phyloP scores from a whole-genome alignment of 352 stramenopile species.

The Pythium rhizo-oryzae region DNA sequence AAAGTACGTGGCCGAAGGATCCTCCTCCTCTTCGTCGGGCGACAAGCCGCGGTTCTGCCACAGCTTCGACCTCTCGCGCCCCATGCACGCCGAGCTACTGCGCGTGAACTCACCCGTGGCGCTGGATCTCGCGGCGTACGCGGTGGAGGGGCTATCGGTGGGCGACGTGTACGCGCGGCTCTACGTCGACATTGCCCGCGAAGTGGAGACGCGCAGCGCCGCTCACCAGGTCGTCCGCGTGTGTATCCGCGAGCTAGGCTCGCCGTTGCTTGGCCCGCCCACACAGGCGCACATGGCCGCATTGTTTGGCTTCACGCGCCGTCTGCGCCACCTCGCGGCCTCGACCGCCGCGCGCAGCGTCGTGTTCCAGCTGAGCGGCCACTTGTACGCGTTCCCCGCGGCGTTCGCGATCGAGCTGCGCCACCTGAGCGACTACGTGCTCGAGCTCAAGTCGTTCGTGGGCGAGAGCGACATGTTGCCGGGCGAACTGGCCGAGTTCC shows the following conservation, averaged over 20 bases:
- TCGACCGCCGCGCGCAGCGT: constrained; percentile 12
- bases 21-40: neutral
- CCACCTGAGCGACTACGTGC: constrained; percentile 57
- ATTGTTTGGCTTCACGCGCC: constrained; percentile 42
- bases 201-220: constrained; percentile 22
- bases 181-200: constrained; percentile 29
- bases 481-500: constrained; percentile 59
- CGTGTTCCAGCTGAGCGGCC: constrained; percentile 37
- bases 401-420: constrained; percentile 50
- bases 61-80: constrained; percentile 69
- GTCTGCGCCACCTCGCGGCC: constrained; percentile 33
- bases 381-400: constrained; percentile 29
- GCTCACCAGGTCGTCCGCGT: constrained; percentile 43
- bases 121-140: constrained; percentile 25
- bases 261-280: constrained; percentile 38
- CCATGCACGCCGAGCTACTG: constrained; percentile 58
- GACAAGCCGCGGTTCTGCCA: constrained; percentile 60
- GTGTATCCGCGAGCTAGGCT: constrained; percentile 48
- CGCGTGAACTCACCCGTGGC: constrained; percentile 39
- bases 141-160: neutral
- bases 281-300: constrained; percentile 45
- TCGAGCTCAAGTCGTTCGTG: constrained; percentile 62
- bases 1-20: constrained; percentile 45
- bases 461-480: constrained; percentile 61
- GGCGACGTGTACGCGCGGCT: constrained; percentile 36